Percentiles rank a stretch among this genome's conserved stretches.
phyloP scores from a whole-genome alignment of 148 eudicot genomes.

The Dysphania ambrosioides region DNA sequence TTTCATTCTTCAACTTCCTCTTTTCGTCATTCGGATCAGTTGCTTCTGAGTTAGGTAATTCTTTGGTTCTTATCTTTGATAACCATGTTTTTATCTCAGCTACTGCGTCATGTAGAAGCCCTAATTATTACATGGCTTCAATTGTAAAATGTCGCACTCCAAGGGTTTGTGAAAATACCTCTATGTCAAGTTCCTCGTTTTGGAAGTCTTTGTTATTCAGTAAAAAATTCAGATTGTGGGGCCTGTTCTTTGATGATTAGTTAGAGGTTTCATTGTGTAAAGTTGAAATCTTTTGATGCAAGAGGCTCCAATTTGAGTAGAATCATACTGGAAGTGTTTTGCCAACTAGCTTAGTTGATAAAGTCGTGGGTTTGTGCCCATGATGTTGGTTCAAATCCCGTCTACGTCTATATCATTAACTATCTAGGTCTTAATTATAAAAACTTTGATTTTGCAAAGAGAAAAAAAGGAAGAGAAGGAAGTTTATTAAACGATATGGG shows the following conservation, averaged over 20 bases:
- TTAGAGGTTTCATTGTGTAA: too few species aligned
- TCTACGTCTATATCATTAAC: too few species aligned
- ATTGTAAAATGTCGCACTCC: constrained; percentile 5
- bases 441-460: not conserved
- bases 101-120: not conserved
- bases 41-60: constrained; percentile 19
- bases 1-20: constrained; percentile 6
- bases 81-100: not conserved
- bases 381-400: too few species aligned
- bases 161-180: constrained; percentile 19
- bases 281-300: too few species aligned
- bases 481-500: not conserved
- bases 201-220: not conserved
- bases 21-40: constrained; percentile 23
- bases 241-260: too few species aligned
- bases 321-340: too few species aligned
- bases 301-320: too few species aligned
- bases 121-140: not conserved
- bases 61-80: not conserved
- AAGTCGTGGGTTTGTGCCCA: too few species aligned
- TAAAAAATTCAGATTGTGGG: not conserved
- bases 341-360: too few species aligned
- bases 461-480: not conserved
- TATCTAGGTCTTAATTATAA: not conserved
- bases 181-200: not conserved